Conservation (phyloP, 2,329 filamentous ascomycete genomes). For the Aspergillus ibericus region DNA sequence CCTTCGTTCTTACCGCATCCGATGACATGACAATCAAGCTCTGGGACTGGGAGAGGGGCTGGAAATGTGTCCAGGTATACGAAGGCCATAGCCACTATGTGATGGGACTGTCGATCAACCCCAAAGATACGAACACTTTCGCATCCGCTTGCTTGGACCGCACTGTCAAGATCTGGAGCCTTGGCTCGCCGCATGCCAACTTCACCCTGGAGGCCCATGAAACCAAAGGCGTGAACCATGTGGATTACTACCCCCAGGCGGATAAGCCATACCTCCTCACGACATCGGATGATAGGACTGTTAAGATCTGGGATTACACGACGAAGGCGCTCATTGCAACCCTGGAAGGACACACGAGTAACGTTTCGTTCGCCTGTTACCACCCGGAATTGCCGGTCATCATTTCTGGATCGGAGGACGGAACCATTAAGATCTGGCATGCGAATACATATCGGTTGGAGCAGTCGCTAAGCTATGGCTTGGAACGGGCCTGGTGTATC, state of each 20-base stretch:
- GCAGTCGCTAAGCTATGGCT: conserved; percentile 91
- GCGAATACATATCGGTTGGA: conserved; percentile 96
- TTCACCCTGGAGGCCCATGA: conserved; percentile 97
- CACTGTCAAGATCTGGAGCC: conserved; percentile 96
- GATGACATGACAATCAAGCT: conserved; percentile 99
- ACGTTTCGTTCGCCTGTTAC: conserved; percentile 97
- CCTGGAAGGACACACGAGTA: conserved; percentile 94
- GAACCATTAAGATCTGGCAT: conserved; percentile 97
- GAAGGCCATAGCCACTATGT: conserved; percentile 97
- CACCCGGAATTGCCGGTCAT: conserved; percentile 96
- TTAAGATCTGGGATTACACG: conserved; percentile 99
- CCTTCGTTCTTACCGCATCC: conserved; percentile 91
- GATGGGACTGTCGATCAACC: conserved; percentile 95
- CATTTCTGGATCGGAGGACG: conserved; percentile 96
- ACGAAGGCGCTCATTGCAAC: conserved; percentile 97
- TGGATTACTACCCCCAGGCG: conserved; percentile 76
- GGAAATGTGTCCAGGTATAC: conserved; percentile 97
- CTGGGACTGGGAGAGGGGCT: conserved; percentile 98
- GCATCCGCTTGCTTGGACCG: conserved; percentile 93
- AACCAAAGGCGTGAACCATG: conserved; percentile 95
- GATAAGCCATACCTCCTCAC: conserved; percentile 86
- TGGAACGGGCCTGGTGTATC: conserved; percentile 97
- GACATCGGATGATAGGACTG: conserved; percentile 91
- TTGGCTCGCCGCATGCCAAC: conserved; percentile 90
- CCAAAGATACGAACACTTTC: conserved; percentile 91